Conservation (phyloP, 2,329 filamentous ascomycete genomes). For the Teratosphaeriaceae sp. region DNA sequence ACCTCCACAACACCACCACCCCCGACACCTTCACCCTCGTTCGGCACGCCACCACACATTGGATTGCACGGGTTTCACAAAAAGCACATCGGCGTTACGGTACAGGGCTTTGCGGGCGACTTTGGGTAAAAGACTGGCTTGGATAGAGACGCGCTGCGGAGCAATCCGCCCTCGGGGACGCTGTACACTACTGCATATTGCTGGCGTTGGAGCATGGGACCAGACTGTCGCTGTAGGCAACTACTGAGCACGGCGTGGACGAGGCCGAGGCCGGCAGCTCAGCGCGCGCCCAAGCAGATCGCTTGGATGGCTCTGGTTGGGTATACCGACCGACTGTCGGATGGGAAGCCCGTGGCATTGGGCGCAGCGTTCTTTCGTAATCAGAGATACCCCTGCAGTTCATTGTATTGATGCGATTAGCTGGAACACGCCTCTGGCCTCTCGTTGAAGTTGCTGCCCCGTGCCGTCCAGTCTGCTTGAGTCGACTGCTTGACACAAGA, state of each 20-base stretch:
- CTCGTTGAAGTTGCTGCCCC: no score
- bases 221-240: no score
- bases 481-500: no score
- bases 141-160: conserved; percentile 7
- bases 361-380: neutral
- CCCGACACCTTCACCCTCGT: neutral
- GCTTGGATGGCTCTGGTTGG: conserved; percentile 1
- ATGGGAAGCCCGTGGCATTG: neutral
- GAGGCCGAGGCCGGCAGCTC: no score
- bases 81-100: conserved; percentile 4
- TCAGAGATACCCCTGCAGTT: conserved; percentile 2
- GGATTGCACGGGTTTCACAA: neutral
- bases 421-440: neutral
- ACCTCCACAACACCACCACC: neutral
- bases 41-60: neutral
- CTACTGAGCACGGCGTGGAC: no score
- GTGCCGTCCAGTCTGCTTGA: no score
- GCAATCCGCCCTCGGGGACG: conserved; percentile 7
- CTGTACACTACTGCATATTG: conserved; percentile 6
- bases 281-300: no score
- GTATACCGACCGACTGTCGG: neutral
- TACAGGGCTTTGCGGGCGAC: neutral
- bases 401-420: neutral
- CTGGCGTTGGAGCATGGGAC: no score
- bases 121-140: conserved; percentile 4